These are phyloP conservation scores for Juncus inflexus DNA, from an alignment of 176 grass and related monocot genomes.

Conservation along the genomic window DNA sequence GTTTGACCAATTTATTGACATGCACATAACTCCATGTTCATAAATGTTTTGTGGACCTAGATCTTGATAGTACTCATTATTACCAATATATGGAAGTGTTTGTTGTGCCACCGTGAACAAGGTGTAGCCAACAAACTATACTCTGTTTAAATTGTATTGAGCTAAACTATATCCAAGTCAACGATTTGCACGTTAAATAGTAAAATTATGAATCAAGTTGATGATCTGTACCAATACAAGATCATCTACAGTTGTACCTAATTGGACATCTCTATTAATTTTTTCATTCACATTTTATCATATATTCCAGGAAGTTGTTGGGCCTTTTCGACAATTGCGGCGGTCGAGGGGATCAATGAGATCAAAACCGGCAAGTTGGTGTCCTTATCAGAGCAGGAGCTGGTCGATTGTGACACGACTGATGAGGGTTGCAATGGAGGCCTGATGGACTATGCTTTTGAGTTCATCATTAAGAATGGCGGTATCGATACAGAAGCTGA, in stretches of 20 bases:
- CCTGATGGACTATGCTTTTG: conserved; percentile 46
- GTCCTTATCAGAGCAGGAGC: conserved; percentile 48
- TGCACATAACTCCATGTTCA: too few species aligned
- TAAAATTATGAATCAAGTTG: conserved; percentile 5
- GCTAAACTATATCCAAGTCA: neutral
- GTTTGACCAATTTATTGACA: too few species aligned
- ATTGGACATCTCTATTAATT: neutral
- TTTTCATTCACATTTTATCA: too few species aligned
- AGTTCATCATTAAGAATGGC: conserved; percentile 38
- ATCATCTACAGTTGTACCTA: neutral
- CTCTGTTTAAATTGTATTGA: neutral
- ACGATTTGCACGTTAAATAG: conserved; percentile 14
- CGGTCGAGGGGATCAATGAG: conserved; percentile 39
- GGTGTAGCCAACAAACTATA: neutral
- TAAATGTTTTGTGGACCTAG: neutral
- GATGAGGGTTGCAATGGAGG: conserved; percentile 47
- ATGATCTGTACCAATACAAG: neutral
- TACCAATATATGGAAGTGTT: neutral
- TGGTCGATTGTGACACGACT: conserved; percentile 49
- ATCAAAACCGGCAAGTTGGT: conserved; percentile 38
- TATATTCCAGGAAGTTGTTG: conserved; percentile 33
- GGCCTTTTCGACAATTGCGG: conserved; percentile 40
- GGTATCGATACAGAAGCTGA: conserved; percentile 42
- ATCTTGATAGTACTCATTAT: neutral
- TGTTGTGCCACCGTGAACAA: neutral